Base-by-base conservation (phyloP, 2,329 filamentous ascomycete genomes). In the Fusarium acutatum region DNA sequence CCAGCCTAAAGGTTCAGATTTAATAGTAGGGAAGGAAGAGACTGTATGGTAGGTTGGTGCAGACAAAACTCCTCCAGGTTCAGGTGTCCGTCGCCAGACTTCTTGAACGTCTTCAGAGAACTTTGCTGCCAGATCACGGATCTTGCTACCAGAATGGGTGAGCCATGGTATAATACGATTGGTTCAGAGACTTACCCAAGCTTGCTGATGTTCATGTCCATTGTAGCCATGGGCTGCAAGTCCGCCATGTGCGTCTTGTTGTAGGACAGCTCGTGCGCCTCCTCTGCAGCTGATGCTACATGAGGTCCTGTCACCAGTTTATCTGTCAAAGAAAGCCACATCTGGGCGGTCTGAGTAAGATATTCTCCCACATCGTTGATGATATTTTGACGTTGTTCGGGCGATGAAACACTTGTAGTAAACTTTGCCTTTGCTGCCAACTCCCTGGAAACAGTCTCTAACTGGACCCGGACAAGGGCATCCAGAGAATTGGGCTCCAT, bases 341-440 rank as follows among this genome's bases (percentile, higher is more conserved):
- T 72, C 41, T 77, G 61, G 28, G 82, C 80, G n/a, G 79, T 81
- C 32, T 79, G 80, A 35, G 76, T 74, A 30, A 83, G 68, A 64
- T 83, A 83, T 30, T 83, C 81, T 37, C 82, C 82, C 64, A 82
- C 77, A 38, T 82, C 80, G 37, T 72, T 73, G 46, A 82, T 76
- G 57, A 83, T 63, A 44, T 79, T 80, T 20, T 77, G 74, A 20
- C 77, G 69, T 47, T 75, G 40, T 61, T 66, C 47, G 67, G 71
- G n/a, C 56, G 61, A 54, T 37, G 62, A 50, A 30, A 47, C 37
- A 41, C 65, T 28, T 20, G 54, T 32, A 32, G 60, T 60, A 38
- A 73, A 60, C 37, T 73, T 60, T n/a, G 54, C 61, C 43, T 64
- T 72, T 62, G 64, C 64, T 58, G 76, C 74, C 34, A 79, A 52